Conservation (phyloP, 2,329 filamentous ascomycete species). For the Colletotrichum falcatum region DNA sequence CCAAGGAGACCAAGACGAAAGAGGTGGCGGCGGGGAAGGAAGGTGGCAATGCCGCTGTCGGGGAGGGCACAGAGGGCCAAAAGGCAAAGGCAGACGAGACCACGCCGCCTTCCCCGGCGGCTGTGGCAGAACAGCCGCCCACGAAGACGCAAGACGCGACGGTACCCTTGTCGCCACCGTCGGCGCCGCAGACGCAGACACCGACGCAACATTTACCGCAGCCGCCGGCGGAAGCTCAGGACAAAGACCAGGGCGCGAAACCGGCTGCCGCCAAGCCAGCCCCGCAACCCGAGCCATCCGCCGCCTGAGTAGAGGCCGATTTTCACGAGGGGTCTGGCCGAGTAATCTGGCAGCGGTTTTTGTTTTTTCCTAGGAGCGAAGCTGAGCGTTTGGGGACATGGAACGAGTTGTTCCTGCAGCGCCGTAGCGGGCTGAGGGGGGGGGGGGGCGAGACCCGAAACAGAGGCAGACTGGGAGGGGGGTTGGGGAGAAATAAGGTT, state of each 20-base stretch:
- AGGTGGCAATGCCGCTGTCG: constrained; percentile 26
- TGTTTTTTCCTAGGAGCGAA: neutral
- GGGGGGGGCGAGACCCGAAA: constrained; percentile 24
- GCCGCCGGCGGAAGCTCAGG: constrained; percentile 2
- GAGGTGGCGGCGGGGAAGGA: constrained; percentile 22
- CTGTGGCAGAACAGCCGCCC: constrained; percentile 2
- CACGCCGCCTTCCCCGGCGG: constrained; percentile 15
- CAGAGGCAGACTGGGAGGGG: constrained; percentile 11
- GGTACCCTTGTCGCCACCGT: constrained; percentile 26
- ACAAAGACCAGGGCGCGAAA: constrained; percentile 22
- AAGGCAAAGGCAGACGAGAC: constrained; percentile 35
- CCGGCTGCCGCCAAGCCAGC: constrained; percentile 16
- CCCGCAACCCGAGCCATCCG: constrained; percentile 7
- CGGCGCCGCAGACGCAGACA: constrained; percentile 6
- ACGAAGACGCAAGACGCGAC: neutral
- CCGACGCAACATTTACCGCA: constrained; percentile 8
- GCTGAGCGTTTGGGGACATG: neutral
- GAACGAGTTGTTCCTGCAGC: constrained; percentile 7
- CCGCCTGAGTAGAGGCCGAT: constrained; percentile 26
- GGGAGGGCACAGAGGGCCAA: constrained; percentile 40
- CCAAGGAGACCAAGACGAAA: constrained; percentile 45
- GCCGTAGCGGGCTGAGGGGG: constrained; percentile 24
- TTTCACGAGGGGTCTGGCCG: constrained; percentile 1
- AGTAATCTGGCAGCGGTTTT: constrained; percentile 13
- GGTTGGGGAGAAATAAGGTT: neutral